Percentiles rank a stretch among this genome's conserved stretches.
These are phyloP conservation scores for Litsea cubeba DNA, from an alignment of 164 flowering plant genomes.

Conservation along the genomic window DNA sequence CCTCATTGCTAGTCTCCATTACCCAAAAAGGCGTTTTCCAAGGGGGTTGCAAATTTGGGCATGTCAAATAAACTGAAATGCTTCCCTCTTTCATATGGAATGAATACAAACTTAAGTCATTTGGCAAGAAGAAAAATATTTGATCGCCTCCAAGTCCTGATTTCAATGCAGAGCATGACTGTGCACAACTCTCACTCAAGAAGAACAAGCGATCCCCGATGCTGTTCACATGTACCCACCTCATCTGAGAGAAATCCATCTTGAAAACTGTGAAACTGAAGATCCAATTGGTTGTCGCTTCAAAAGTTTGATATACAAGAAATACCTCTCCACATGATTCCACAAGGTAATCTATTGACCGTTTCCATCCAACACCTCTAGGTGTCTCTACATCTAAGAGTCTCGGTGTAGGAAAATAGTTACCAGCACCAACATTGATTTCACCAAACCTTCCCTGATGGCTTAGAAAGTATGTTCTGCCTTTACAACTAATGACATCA, in stretches of 20 bases:
- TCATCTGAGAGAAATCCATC: neutral
- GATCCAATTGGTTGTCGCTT: neutral
- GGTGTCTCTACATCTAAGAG: neutral
- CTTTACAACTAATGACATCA: too few relatives aligned
- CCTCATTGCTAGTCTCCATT: too few relatives aligned
- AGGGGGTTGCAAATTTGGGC: too few relatives aligned
- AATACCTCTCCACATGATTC: neutral
- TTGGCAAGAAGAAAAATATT: neutral
- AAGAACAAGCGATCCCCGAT: conserved; percentile 4
- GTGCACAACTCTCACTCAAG: neutral
- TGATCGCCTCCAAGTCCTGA: neutral
- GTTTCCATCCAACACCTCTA: neutral
- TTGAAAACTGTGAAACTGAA: neutral
- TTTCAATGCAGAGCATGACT: too few relatives aligned
- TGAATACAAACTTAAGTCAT: neutral
- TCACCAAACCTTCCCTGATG: neutral
- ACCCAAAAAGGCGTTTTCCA: too few relatives aligned
- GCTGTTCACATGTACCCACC: conserved; percentile 4
- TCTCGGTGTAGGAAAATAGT: neutral
- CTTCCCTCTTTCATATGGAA: neutral
- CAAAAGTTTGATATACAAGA: neutral
- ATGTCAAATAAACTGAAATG: neutral
- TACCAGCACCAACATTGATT: neutral
- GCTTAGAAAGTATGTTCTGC: too few relatives aligned
- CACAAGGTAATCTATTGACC: neutral